Evolutionary conservation across 2,329 filamentous ascomycete genomes (phyloP), one percentile per base, ranked within the genome.

Genomic region (Xylariaceae sp.): DNA sequence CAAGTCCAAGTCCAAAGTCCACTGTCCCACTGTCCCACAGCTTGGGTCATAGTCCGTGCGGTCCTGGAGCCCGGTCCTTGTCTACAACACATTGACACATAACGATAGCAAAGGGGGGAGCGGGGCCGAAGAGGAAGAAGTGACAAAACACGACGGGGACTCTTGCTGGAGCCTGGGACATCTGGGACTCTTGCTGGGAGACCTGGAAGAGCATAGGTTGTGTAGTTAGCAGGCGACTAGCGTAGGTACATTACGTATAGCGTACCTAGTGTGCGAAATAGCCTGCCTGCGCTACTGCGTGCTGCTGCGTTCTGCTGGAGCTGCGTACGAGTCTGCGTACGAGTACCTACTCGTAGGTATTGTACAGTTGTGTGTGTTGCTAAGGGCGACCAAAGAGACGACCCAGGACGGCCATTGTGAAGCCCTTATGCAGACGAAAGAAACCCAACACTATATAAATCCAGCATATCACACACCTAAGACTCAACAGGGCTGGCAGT

Each of bases 1-100:
- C 23, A 30, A 4, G 23, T 30, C 23, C 23, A 30, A 30, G 23
- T 30, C 23, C 23, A 30, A 30, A 30, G 23, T 30, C 23, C 23
- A 30, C 23, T 30, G 23, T 30, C 23, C 23, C 23, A 30, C 23
- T 30, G 42, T 45, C 42, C 49, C 23, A 35, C 48, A 50, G 42
- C 23, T 30, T 18, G 17, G 47, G 6, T 11, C 47, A 18, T 35
- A 51, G 49, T 55, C 58, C 59, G 59, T 57, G 45, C 50, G 30
- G 58, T 18, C 37, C 53, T 62, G 57, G 58, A 56, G 53, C 62
- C 60, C 58, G 57, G 62, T 60, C 56, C 62, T 58, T 60, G 60
- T 57, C 56, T 53, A 58, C 58, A 57, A 62, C 53, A 59, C 53
- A 58, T 23, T 52, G 17, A 44, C 49, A 57, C 55, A 57, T 15